phyloP scores from a whole-genome alignment of 75 land plant genomes.

The Pinus tabuliformis region DNA sequence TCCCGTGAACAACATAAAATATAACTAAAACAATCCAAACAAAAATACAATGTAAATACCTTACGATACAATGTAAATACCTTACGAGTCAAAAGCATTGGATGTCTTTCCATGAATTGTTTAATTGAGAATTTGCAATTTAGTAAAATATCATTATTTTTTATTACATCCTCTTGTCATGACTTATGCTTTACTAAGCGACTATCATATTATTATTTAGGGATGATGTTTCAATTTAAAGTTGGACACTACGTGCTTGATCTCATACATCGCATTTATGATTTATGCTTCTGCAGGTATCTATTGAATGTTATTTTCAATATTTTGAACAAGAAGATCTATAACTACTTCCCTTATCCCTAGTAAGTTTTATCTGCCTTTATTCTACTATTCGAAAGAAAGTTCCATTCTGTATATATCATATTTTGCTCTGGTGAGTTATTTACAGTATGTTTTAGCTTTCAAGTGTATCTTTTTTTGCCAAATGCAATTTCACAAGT shows the following conservation, averaged over 20 bases:
- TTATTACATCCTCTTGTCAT: background rate
- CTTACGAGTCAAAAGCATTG: too few species aligned
- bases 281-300: conserved; percentile 60
- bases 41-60: too few species aligned
- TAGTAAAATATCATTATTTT: too few species aligned
- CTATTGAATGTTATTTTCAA: conserved; percentile 97
- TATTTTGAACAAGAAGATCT: conserved; percentile 97
- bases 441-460: background rate
- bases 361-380: conserved; percentile 54
- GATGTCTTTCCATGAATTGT: background rate
- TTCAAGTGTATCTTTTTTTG: too few species aligned
- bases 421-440: background rate
- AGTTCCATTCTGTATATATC: background rate
- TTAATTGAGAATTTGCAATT: background rate
- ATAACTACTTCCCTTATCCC: conserved; percentile 97
- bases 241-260: background rate
- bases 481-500: too few species aligned
- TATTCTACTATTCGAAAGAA: background rate
- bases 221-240: background rate
- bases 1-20: too few species aligned
- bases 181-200: background rate
- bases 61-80: too few species aligned
- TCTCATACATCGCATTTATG: background rate
- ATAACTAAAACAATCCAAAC: too few species aligned
- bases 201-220: background rate